phyloP scores from a whole-genome alignment of 306 rosid genomes.

The Ceratonia siliqua region DNA sequence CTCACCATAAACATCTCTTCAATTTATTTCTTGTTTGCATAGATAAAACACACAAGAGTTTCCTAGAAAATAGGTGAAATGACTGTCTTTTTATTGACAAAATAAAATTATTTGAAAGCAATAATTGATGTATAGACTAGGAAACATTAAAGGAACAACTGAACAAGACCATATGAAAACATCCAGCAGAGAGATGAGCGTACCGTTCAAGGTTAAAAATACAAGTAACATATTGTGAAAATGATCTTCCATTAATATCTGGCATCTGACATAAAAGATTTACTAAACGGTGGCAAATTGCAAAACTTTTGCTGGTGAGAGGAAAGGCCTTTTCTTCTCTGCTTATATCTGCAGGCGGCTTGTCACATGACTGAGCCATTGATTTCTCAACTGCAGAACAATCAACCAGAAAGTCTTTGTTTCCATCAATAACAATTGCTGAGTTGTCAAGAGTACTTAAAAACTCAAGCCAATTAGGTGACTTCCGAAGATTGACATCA shows the following conservation, averaged over 20 bases:
- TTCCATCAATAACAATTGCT: conserved; percentile 29
- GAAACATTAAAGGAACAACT: conserved; percentile 18
- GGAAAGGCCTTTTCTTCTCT: conserved; percentile 36
- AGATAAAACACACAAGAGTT: neutral
- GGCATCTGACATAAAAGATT: conserved; percentile 63
- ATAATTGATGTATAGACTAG: conserved; percentile 2
- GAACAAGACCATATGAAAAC: conserved; percentile 28
- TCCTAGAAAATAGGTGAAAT: conserved; percentile 1
- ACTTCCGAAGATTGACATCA: conserved; percentile 47
- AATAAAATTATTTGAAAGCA: conserved; percentile 10
- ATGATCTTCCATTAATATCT: conserved; percentile 54
- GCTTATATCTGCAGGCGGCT: conserved; percentile 34
- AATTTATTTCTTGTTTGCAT: conserved; percentile 7
- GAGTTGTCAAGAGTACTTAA: conserved; percentile 51
- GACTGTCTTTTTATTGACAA: neutral
- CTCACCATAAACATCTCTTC: too few species aligned
- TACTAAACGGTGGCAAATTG: conserved; percentile 68
- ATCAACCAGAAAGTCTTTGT: conserved; percentile 31
- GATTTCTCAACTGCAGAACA: conserved; percentile 35
- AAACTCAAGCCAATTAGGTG: conserved; percentile 65
- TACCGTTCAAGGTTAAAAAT: conserved; percentile 93
- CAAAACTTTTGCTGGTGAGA: conserved; percentile 34
- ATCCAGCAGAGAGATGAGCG: conserved; percentile 30
- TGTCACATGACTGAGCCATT: conserved; percentile 38
- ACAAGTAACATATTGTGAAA: conserved; percentile 48